Conservation (phyloP, 2,329 filamentous ascomycete genomes). For the Metarhizium humberi region DNA sequence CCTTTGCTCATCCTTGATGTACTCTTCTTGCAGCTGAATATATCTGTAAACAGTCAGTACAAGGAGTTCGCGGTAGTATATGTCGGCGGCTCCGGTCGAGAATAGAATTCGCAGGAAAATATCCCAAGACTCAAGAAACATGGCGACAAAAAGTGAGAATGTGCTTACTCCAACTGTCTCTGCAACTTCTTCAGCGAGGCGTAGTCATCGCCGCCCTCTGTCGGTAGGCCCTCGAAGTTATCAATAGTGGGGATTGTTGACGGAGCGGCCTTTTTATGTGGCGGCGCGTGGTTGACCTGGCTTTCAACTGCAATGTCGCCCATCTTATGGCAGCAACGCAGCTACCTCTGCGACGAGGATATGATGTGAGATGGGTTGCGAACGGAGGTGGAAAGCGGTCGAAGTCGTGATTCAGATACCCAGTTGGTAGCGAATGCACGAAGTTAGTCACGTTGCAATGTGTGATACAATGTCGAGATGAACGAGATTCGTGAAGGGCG, state of each 20-base stretch:
- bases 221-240: conserved; percentile 72
- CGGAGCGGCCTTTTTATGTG: conserved; percentile 71
- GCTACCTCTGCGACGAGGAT: neutral
- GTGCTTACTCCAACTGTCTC: conserved; percentile 77
- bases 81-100: neutral
- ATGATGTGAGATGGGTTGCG: neutral
- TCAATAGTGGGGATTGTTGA: conserved; percentile 85
- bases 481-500: neutral
- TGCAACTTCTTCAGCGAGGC: conserved; percentile 93
- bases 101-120: neutral
- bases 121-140: neutral
- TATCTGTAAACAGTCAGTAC: conserved; percentile 44
- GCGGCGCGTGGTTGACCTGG: conserved; percentile 61
- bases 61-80: neutral
- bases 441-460: neutral
- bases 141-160: neutral
- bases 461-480: neutral
- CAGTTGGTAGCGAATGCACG: neutral
- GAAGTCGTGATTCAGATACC: neutral
- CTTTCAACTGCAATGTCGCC: conserved; percentile 81
- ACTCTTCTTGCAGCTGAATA: conserved; percentile 97
- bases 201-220: conserved; percentile 85
- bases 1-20: conserved; percentile 99
- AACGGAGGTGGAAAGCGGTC: neutral
- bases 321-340: conserved; percentile 45